Base-by-base conservation (phyloP, 2,329 filamentous ascomycete species). In the Lasiodiplodia sp. region DNA sequence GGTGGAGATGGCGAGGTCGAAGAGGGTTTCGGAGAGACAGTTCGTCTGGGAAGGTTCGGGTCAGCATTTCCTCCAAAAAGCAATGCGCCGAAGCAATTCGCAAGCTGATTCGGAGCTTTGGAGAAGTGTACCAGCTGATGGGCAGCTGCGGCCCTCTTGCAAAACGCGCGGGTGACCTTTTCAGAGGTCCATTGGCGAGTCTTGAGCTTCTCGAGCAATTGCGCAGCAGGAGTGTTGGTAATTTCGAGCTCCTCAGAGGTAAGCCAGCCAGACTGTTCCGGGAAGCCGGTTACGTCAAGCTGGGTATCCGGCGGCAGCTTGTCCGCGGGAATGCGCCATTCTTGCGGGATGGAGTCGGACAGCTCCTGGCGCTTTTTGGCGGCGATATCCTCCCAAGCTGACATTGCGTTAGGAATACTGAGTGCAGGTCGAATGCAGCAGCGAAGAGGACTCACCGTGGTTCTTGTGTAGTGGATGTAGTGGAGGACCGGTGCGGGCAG, bases 251-350 rank as follows among this genome's bases (percentile, higher is more conserved):
- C 86, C n/a, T 77, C 71, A 3, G 76, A 51, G 1, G 81, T 87
- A 71, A 91, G 89, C 83, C 88, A 89, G 2, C 87, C 87, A 1
- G 87, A 91, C 73, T 73, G 72, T 34, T 72, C 72, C 2, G 88
- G 87, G 78, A 88, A 90, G 3, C 72, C 72, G 0, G 85, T 87
- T 18, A 91, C 86, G 73, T 90, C 84, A 56, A 85, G 79, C 72
- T 88, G 84, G 40, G 82, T 80, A 0, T 82, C 82, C 0, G 85
- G 81, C 2, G 89, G 88, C 0, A 89, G 73, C 53, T 88, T 76
- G 58, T 84, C 74, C 34, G 67, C 58, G 51, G 68, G 68, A 47
- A 69, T 51, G 62, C 63, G 53, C 68, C 68, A 69, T 53, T 69
- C 53, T 21, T 53, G 37, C 12, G 68, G 68, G 21, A 69, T 4